Percentiles rank a stretch among this genome's conserved stretches.
phyloP scores from a whole-genome alignment of 331 rosid species.

The Pyrus hybrid region DNA sequence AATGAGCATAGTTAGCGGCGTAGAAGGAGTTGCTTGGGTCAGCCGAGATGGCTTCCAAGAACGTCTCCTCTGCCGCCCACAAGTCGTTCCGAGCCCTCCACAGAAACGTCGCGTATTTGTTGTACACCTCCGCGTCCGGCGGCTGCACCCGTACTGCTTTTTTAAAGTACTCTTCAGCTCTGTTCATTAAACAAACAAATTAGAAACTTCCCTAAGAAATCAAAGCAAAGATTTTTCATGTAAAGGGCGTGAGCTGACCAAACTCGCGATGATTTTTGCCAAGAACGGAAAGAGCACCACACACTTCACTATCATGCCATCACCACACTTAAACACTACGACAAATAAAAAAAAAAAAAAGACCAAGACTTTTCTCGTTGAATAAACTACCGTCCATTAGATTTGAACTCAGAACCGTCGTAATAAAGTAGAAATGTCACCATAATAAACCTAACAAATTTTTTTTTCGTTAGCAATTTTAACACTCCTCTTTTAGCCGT shows the following conservation, averaged over 20 bases:
- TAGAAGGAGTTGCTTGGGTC: constrained; percentile 66
- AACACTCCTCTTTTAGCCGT: too few relatives aligned
- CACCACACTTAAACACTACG: not conserved
- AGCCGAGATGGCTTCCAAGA: constrained; percentile 62
- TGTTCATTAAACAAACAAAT: constrained; percentile 18
- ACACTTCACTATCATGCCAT: constrained; percentile 18
- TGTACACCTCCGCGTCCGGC: constrained; percentile 68
- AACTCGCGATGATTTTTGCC: not conserved
- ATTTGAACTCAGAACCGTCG: not conserved
- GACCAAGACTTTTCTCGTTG: too few relatives aligned
- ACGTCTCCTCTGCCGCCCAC: constrained; percentile 89
- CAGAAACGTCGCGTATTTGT: constrained; percentile 69
- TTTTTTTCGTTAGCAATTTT: too few relatives aligned
- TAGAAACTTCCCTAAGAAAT: not conserved
- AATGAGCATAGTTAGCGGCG: constrained; percentile 85
- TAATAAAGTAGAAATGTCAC: too few relatives aligned
- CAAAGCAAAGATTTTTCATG: not conserved
- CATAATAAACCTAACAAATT: too few relatives aligned
- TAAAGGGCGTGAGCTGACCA: not conserved
- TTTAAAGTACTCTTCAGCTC: constrained; percentile 91
- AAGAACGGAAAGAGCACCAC: constrained; percentile 11
- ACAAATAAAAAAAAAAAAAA: not conserved
- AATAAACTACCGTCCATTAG: not conserved
- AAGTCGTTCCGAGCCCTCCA: constrained; percentile 72
- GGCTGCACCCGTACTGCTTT: constrained; percentile 55